Percentiles rank a stretch among this genome's conserved stretches.
Conservation (phyloP, 2,329 filamentous ascomycete species). For the Colletotrichum acutatum region DNA sequence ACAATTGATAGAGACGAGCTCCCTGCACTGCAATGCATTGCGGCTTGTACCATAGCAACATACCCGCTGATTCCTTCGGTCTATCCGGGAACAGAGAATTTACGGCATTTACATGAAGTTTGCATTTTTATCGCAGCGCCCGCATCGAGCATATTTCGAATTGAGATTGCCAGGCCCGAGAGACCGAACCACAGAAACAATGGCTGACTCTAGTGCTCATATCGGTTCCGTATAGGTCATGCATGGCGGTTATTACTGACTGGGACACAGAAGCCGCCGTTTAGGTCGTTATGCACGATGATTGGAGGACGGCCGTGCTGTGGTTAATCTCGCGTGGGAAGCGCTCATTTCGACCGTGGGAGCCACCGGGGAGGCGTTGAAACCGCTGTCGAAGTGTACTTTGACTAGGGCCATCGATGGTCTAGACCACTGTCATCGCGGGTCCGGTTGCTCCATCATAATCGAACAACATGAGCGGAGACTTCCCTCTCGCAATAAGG, state of each 20-base stretch:
- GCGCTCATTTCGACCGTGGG: conserved; percentile 27
- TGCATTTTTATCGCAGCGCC: neutral
- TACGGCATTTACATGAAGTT: conserved; percentile 8
- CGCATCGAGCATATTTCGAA: neutral
- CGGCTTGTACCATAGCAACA: conserved; percentile 31
- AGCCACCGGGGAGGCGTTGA: conserved; percentile 20
- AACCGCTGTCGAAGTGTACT: conserved; percentile 2
- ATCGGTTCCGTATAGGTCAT: conserved; percentile 1
- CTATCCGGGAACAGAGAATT: conserved; percentile 12
- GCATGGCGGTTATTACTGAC: conserved; percentile 6
- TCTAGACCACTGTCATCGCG: conserved; percentile 7
- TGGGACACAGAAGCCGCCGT: neutral
- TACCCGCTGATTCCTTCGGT: conserved; percentile 17
- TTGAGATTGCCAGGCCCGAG: neutral
- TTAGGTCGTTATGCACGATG: conserved; percentile 9
- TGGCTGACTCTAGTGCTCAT: neutral
- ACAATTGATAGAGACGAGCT: conserved; percentile 12
- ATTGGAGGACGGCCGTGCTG: conserved; percentile 12
- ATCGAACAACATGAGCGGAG: neutral
- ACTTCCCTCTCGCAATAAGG: neutral
- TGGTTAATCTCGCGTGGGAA: conserved; percentile 35
- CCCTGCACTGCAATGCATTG: neutral
- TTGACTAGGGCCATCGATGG: conserved; percentile 9
- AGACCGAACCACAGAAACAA: neutral
- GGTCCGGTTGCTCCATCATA: neutral